Evolutionary conservation across 371 early-diverging fungal species (phyloP), one percentile per base, ranked within the genome.

Genomic region (Actinomucor elegans): DNA sequence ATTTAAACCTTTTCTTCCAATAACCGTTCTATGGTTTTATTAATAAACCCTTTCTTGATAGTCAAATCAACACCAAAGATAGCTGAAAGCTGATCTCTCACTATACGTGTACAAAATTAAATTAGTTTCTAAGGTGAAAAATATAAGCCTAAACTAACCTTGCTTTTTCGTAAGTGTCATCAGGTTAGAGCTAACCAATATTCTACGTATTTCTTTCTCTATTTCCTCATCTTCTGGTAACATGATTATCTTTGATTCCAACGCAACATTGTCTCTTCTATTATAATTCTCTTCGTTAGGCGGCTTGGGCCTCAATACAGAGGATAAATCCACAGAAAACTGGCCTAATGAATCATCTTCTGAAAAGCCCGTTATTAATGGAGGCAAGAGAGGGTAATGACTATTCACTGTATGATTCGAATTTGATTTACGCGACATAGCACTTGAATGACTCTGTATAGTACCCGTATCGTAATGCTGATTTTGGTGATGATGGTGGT

Each of bases 191-290:
- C 74, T 87, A 8, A 82, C 60, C 10, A 97, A 76, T 26, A 96
- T 92, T 33, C 76, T 75, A 27, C 81, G 75, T 48, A 94, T 89
- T 67, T 93, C 91, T 37, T 69, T 71, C 10, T 91, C 77, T 36
- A 97, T 79, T 59, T 94, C 90, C 35, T 92, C 92, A 46, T 96
- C 93, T n/a, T 87, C 86, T 1, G 94, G 93, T 29, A 84, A 62
- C 26, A 73, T 74, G 9, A 17, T 83, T 71, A 45, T 20, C 84
- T 53, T 70, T 10, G 24, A 0, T 32, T 57, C 63, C 10, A 20
- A 18, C 5, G 37, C 52, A 54, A 4, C n/a, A 15, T 43, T 31
- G 31, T 28, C 44, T 40, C 36, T 20, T 38, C 50, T 14, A 23
- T 26, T 26, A 14, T n/a, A 24, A 24, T 41, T 26, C 5, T 41